These are phyloP conservation scores for Lentinula novae-zelandiae DNA, from an alignment of 1,284 basidiomycete species.

Conservation along the genomic window DNA sequence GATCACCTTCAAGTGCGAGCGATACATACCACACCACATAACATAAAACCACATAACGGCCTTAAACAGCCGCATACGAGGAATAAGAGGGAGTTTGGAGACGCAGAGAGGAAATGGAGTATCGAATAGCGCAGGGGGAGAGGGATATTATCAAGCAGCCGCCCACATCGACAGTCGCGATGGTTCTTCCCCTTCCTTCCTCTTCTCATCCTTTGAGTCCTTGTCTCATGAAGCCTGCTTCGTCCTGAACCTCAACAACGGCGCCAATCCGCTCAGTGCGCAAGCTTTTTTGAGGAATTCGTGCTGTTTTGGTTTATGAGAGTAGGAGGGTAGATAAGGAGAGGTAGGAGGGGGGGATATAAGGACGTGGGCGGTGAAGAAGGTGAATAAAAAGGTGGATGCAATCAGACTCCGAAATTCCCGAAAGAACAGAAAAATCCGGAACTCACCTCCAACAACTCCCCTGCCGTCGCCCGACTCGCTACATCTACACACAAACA, in stretches of 20 bases:
- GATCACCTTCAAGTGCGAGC: too few relatives aligned
- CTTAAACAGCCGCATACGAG: too few relatives aligned
- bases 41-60: too few relatives aligned
- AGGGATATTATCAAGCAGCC: too few relatives aligned
- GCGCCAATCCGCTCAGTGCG: constrained; percentile 75
- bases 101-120: too few relatives aligned
- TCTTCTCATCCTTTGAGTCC: background rate
- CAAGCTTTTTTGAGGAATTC: constrained; percentile 91
- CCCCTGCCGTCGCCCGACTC: constrained; percentile 90
- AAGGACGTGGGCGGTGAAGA: background rate
- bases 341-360: background rate
- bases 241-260: constrained; percentile 72
- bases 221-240: constrained; percentile 25
- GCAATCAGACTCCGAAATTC: too few relatives aligned
- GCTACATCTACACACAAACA: constrained; percentile 97
- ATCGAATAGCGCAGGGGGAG: too few relatives aligned
- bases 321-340: background rate
- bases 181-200: too few relatives aligned
- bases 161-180: too few relatives aligned
- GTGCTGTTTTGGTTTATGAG: constrained; percentile 50
- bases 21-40: too few relatives aligned
- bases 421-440: constrained; percentile 2
- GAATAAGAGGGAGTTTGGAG: too few relatives aligned
- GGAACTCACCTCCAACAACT: constrained; percentile 77
- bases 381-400: too few relatives aligned